phyloP scores from a whole-genome alignment of 306 rosid species.

The Luffa acutangula region DNA sequence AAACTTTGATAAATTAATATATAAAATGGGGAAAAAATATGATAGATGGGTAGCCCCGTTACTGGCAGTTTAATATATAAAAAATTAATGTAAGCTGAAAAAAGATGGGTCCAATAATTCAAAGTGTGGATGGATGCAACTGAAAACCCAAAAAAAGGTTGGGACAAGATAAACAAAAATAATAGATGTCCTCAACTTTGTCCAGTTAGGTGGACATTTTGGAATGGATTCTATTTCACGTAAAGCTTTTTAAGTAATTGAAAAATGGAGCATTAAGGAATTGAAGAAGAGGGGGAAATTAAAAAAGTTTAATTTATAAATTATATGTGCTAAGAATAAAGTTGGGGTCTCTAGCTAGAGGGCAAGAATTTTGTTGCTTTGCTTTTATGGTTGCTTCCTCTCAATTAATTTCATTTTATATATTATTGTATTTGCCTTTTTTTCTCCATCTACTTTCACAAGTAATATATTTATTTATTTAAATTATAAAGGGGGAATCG shows the following conservation, averaged over 20 bases:
- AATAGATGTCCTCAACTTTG: background rate
- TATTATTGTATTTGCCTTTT: background rate
- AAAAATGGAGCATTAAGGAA: background rate
- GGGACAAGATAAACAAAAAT: background rate
- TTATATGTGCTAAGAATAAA: background rate
- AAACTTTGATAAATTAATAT: background rate
- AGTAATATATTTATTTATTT: background rate
- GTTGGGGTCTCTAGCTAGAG: background rate
- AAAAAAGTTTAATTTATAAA: background rate
- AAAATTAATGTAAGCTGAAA: background rate
- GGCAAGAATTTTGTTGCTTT: background rate
- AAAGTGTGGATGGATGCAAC: background rate
- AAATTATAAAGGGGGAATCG: background rate
- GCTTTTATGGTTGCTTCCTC: background rate
- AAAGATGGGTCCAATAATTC: background rate
- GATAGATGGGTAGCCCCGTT: background rate
- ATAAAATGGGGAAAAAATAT: background rate
- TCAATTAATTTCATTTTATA: background rate
- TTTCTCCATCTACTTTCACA: background rate
- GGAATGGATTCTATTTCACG: conserved; percentile 12
- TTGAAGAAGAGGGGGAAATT: background rate
- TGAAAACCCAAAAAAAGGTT: background rate
- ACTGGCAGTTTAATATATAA: background rate
- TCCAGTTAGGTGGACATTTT: conserved; percentile 10
- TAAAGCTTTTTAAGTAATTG: conserved; percentile 2